Base-by-base conservation (phyloP, 352 stramenopile species). In the Globisporangium cederbergense region DNA sequence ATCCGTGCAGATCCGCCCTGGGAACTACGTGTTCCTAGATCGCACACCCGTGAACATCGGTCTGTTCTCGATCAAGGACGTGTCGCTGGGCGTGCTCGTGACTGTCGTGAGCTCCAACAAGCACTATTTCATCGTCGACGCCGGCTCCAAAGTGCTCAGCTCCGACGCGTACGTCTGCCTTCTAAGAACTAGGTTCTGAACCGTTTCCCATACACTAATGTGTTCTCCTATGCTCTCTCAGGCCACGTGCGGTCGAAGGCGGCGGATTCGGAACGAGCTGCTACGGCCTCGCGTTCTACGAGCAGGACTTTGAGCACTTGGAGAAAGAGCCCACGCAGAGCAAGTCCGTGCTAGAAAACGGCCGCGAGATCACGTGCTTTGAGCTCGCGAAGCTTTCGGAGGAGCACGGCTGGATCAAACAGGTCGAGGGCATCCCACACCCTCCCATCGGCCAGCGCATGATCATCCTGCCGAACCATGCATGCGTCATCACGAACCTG, bases 11-110 rank as follows among this genome's bases (percentile, higher is more conserved):
- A 86, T 90, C 56, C 83, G 81, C 7, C 79, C 81, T 13, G 83
- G 81, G 32, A 92, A 90, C 69, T 90, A 90, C 49, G 76, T 90
- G 10, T 92, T 92, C 57, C 64, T 89, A 13, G 83, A 92, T 58
- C 83, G 83, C 58, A 92, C 83, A 18, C 83, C 83, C 6, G 76
- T 92, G 32, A 73, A 76, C 42, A 90, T 89, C 49, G 83, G 83
- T 1, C 54, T 90, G 13, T 85, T 77, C 53, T 79, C 69, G 14
- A 70, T 90, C 54, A 62, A 88, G 62, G 72, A 90, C 58, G 78
- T 92, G 9, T 76, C 81, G 16, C 68, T 92, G 20, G 72, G 70
- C 4, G 71, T 93, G 57, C 54, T 90, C 2, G 71, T 72, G 2
- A 93, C 81, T 5, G 81, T 92, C 30, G 81, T 93, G 54, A 93